Percentiles rank a stretch among this genome's conserved stretches.
Conservation (phyloP, 164 flowering plant genomes). For the Magnolia officinalis region DNA sequence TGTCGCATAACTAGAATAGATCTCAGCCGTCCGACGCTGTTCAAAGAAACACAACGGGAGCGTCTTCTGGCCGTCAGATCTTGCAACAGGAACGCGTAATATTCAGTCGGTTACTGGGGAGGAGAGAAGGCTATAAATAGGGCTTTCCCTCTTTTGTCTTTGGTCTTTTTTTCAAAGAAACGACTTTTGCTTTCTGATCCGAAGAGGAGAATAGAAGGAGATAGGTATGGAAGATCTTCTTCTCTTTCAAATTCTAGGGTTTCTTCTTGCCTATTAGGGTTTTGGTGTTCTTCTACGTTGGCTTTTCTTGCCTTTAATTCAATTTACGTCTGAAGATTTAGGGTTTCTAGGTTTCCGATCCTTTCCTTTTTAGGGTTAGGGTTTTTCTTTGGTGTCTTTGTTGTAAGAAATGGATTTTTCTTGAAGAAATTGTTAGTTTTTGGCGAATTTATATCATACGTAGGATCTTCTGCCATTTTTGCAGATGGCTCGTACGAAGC, state of each 20-base stretch:
- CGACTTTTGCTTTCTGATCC: neutral
- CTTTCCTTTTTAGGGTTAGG: neutral
- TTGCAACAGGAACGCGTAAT: neutral
- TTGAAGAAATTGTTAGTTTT: conserved; percentile 9
- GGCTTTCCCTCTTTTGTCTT: neutral
- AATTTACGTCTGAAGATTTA: too few species aligned
- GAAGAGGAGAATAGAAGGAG: neutral
- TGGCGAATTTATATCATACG: neutral
- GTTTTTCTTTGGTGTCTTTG: neutral
- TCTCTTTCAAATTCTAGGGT: too few species aligned
- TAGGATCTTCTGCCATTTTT: neutral
- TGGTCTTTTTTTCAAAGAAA: neutral
- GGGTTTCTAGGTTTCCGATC: neutral
- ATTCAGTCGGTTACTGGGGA: neutral
- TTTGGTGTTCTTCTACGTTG: neutral
- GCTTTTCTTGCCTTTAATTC: neutral
- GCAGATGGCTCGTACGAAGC: conserved; percentile 18
- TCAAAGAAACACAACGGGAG: conserved; percentile 2
- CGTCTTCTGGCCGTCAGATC: neutral
- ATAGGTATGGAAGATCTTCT: neutral
- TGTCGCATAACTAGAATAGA: neutral
- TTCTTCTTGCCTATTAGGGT: neutral
- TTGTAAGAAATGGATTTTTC: too few species aligned
- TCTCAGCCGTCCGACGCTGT: neutral
- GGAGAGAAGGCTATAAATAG: neutral